Evolutionary conservation across 768 basidiomycete species (phyloP).

Genomic region (Lactifluus hygrophoroides): DNA sequence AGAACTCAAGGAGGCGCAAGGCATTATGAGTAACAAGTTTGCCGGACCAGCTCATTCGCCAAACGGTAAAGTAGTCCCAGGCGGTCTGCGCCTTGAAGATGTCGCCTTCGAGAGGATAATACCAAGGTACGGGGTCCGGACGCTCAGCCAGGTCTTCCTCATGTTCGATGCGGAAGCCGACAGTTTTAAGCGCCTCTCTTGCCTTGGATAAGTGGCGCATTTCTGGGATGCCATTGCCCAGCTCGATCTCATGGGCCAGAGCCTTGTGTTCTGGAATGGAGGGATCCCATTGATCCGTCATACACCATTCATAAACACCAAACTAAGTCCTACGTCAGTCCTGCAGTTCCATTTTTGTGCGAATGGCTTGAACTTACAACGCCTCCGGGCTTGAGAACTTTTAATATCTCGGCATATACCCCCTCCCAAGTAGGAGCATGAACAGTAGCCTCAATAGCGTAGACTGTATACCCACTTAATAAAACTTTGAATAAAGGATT

Average conservation of each 20-base stretch:
- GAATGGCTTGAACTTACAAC: conserved; percentile 45
- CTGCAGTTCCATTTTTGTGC: background rate
- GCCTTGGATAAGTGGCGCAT: conserved; percentile 75
- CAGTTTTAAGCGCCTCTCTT: conserved; percentile 66
- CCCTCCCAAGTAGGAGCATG: conserved; percentile 96
- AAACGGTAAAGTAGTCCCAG: conserved; percentile 85
- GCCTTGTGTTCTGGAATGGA: conserved; percentile 79
- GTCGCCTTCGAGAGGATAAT: conserved; percentile 95
- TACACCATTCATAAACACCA: conserved; percentile 98
- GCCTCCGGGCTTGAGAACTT: conserved; percentile 94
- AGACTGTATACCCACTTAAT: conserved; percentile 42
- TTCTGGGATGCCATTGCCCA: conserved; percentile 96
- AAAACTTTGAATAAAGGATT: background rate
- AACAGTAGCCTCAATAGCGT: conserved; percentile 96
- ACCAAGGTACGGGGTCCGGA: conserved; percentile 75
- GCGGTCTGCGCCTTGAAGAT: conserved; percentile 84
- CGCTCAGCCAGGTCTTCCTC: conserved; percentile 94
- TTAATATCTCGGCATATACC: conserved; percentile 87
- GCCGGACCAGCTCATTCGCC: conserved; percentile 87
- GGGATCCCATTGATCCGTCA: conserved; percentile 93
- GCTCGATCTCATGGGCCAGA: conserved; percentile 84
- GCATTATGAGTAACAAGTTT: conserved; percentile 75
- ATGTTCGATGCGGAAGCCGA: conserved; percentile 82
- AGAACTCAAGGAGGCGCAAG: conserved; percentile 65
- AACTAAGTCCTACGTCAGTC: conserved; percentile 42